A percentile compares a stretch with the other conserved stretches of the same genome.
These are phyloP conservation scores for Exsudoporus floridanus DNA, from an alignment of 1,284 basidiomycete genomes.

Conservation along the genomic window DNA sequence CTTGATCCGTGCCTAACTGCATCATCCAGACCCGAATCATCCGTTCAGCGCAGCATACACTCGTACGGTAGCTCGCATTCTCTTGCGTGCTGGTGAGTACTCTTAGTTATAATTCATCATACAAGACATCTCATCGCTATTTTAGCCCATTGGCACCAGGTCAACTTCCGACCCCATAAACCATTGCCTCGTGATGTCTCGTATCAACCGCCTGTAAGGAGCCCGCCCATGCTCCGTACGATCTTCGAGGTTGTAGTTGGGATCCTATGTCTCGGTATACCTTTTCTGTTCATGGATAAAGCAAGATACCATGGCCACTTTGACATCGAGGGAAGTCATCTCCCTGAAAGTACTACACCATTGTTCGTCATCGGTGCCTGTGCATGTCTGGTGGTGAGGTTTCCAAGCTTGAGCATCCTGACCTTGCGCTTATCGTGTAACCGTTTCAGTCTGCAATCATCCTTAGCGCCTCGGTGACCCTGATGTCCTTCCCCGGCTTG, in stretches of 20 bases:
- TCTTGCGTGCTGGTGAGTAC: constrained; percentile 61
- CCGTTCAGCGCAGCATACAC: constrained; percentile 56
- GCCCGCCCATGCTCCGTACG: constrained; percentile 46
- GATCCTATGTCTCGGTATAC: constrained; percentile 67
- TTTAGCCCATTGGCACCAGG: constrained; percentile 72
- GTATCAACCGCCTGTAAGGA: constrained; percentile 32
- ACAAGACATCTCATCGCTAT: constrained; percentile 2
- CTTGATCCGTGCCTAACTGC: constrained; percentile 12
- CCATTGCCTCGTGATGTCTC: constrained; percentile 54
- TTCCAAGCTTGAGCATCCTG: background rate
- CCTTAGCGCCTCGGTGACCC: constrained; percentile 73
- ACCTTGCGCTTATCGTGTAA: constrained; percentile 9
- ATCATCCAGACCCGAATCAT: constrained; percentile 33
- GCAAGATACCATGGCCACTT: constrained; percentile 42
- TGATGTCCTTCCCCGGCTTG: constrained; percentile 70
- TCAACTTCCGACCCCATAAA: constrained; percentile 61
- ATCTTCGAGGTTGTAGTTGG: constrained; percentile 58
- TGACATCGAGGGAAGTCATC: constrained; percentile 58
- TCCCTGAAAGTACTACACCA: constrained; percentile 48
- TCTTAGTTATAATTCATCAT: background rate
- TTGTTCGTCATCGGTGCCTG: constrained; percentile 62
- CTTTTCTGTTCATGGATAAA: constrained; percentile 65
- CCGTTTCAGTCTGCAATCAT: constrained; percentile 64
- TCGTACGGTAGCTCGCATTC: constrained; percentile 63
- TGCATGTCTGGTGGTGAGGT: constrained; percentile 66